Evolutionary conservation across 495 filamentous ascomycete genomes (phyloP).

Genomic region (Darksidea phi): DNA sequence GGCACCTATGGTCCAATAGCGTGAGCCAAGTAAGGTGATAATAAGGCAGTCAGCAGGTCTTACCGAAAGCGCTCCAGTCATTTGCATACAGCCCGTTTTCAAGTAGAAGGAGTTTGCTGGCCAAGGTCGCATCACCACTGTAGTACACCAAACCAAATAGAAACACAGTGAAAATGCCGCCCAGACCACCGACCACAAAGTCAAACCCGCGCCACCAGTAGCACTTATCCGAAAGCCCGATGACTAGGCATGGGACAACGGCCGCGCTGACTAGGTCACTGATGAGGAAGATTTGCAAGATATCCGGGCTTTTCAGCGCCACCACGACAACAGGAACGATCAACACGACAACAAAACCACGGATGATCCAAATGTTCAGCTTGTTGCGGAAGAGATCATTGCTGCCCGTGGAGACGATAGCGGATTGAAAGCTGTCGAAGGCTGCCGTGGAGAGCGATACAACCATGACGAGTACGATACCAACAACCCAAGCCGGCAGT

Average conservation of each 20-base stretch:
- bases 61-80: conserved; percentile 72
- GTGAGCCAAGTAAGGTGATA: conserved; percentile 1
- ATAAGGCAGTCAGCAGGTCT: too few species aligned
- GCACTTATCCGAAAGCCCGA: conserved; percentile 60
- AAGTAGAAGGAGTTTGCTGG: conserved; percentile 66
- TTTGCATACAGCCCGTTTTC: conserved; percentile 65
- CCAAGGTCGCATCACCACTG: conserved; percentile 57
- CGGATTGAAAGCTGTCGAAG: conserved; percentile 71
- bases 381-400: conserved; percentile 78
- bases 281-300: conserved; percentile 75
- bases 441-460: conserved; percentile 69
- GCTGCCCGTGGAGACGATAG: conserved; percentile 71
- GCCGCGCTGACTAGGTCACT: conserved; percentile 70
- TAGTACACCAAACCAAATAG: conserved; percentile 70
- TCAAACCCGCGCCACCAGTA: conserved; percentile 77
- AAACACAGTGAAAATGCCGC: conserved; percentile 71
- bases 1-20: conserved; percentile 47
- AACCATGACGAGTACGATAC: conserved; percentile 73
- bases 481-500: conserved; percentile 71
- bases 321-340: conserved; percentile 69
- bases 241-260: conserved; percentile 64
- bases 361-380: conserved; percentile 67
- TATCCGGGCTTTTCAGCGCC: conserved; percentile 66
- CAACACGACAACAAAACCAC: conserved; percentile 61
- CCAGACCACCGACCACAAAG: conserved; percentile 67